phyloP scores from a whole-genome alignment of 2,329 filamentous ascomycete species.

The Cercospora beticola region DNA sequence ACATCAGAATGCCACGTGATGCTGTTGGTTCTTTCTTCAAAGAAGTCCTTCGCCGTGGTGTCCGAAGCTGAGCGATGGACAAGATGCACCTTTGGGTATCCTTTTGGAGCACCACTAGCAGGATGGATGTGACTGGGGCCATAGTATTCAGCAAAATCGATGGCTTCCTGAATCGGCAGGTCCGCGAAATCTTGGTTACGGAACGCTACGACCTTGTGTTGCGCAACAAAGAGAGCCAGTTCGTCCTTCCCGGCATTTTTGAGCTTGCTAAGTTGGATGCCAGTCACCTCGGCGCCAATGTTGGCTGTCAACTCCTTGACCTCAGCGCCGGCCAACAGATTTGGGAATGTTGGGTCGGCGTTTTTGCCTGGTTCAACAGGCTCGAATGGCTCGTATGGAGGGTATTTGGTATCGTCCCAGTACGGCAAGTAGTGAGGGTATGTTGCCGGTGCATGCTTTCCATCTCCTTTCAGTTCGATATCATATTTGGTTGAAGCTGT shows the following conservation, averaged over 20 bases:
- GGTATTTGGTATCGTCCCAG: slow-evolving; percentile 49
- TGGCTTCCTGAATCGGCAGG: slow-evolving; percentile 66
- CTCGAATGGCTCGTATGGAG: slow-evolving; percentile 66
- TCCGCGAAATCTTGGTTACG: slow-evolving; percentile 67
- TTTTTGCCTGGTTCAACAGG: slow-evolving; percentile 75
- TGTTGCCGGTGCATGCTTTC: slow-evolving; percentile 55
- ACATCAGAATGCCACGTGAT: slow-evolving; percentile 90
- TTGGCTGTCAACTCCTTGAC: slow-evolving; percentile 66
- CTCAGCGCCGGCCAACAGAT: slow-evolving; percentile 58
- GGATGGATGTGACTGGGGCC: slow-evolving; percentile 81
- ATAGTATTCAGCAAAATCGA: slow-evolving; percentile 72
- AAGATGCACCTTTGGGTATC: slow-evolving; percentile 72
- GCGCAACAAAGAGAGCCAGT: slow-evolving; percentile 70
- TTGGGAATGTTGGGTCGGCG: slow-evolving; percentile 67
- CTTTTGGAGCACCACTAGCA: slow-evolving; percentile 71
- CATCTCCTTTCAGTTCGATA: slow-evolving; percentile 54
- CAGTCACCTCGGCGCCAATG: slow-evolving; percentile 70
- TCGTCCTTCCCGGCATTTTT: slow-evolving; percentile 71
- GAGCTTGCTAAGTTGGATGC: slow-evolving; percentile 69
- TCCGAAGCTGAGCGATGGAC: slow-evolving; percentile 72
- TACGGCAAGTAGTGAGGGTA: slow-evolving; percentile 57
- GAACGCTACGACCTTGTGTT: slow-evolving; percentile 77
- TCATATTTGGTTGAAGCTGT: slow-evolving; percentile 50
- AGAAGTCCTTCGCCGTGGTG: slow-evolving; percentile 60
- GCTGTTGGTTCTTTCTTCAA: slow-evolving; percentile 66